These are phyloP conservation scores for Kurtzmaniella quercitrusa DNA, from an alignment of 1,139 yeast species.

Conservation along the genomic window DNA sequence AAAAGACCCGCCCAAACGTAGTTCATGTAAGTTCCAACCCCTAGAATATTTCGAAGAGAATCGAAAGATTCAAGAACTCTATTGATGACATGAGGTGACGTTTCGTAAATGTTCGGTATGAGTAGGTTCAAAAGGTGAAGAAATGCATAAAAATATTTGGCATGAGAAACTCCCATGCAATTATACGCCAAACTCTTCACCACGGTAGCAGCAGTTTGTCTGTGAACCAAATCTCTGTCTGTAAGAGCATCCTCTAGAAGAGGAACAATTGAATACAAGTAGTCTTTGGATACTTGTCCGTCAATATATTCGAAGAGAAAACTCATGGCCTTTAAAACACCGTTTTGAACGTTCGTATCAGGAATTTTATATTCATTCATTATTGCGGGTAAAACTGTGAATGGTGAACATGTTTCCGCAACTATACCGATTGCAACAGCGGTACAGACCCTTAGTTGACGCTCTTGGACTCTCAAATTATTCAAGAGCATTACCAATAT, in stretches of 20 bases:
- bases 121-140: constrained; percentile 71
- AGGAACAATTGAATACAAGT: constrained; percentile 77
- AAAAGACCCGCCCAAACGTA: constrained; percentile 87
- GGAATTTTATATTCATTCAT: constrained; percentile 96
- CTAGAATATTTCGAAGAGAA: constrained; percentile 67
- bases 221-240: constrained; percentile 86
- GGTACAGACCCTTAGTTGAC: constrained; percentile 94
- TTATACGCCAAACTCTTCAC: constrained; percentile 79
- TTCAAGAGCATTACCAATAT: constrained; percentile 80
- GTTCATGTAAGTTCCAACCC: constrained; percentile 69
- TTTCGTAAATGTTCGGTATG: constrained; percentile 83
- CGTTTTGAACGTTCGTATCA: constrained; percentile 91
- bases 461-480: constrained; percentile 86
- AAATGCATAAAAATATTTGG: constrained; percentile 59
- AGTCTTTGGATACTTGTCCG: constrained; percentile 68
- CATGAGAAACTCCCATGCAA: constrained; percentile 70
- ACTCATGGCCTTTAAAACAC: constrained; percentile 88
- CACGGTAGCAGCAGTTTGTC: constrained; percentile 94
- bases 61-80: constrained; percentile 81
- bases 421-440: constrained; percentile 98
- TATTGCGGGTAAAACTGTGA: constrained; percentile 91
- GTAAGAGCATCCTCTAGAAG: constrained; percentile 85
- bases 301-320: constrained; percentile 93
- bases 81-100: constrained; percentile 90
- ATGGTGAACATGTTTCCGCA: constrained; percentile 90